Base-by-base conservation (phyloP, 2,329 filamentous ascomycete genomes). In the Ophiostoma sp. region DNA sequence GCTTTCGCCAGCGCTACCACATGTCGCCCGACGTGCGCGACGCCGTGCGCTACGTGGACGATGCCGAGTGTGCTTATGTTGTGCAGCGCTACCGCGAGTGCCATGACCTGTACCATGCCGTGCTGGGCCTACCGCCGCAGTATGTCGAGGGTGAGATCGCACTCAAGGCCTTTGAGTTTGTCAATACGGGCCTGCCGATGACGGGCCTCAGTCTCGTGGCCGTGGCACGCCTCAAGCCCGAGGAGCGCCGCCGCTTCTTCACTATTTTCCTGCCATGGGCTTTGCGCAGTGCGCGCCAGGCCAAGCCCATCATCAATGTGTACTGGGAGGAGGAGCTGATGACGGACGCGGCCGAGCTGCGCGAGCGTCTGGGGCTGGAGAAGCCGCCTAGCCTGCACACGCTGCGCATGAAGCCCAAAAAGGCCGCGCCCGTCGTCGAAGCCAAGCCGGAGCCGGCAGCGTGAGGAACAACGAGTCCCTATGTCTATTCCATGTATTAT, bases 61-160 rank as follows among this genome's bases (percentile, higher is more conserved):
- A 98, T 76, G 89, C 90, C 74, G 95, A 99, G 79, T 96, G 93
- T 77, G 95, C 95, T 47, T 99, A 98, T 80, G 95, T 98, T 18
- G 96, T 99, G 91, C 95, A 98, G 81, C 87, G 95, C 67, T 99
- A 99, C 79, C 88, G 95, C 71, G 95, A 99, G 79, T 96, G 91
- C 73, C 95, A 99, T 78, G 95, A 99, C 77, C 97, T 99, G 79
- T 97, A 96, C 80, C 95, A 99, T 78, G 94, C 95, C 0, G 82
- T 99, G 66, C 97, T 93, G 0, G 94, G 94, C 0, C 80, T 99
- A 64, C 95, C 95, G 0, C 95, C 95, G 0, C 87, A 96, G 58
- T 89, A 97, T 71, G 85, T 93, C n/a, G 95, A 99, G 81, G 95
- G 95, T 40, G 95, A 99, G 81, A 85, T 99, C 12, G 95, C 94